Percentiles rank a stretch among this genome's conserved stretches.
Conservation (phyloP, 1,284 basidiomycete genomes). For the Cronartium quercuum region DNA sequence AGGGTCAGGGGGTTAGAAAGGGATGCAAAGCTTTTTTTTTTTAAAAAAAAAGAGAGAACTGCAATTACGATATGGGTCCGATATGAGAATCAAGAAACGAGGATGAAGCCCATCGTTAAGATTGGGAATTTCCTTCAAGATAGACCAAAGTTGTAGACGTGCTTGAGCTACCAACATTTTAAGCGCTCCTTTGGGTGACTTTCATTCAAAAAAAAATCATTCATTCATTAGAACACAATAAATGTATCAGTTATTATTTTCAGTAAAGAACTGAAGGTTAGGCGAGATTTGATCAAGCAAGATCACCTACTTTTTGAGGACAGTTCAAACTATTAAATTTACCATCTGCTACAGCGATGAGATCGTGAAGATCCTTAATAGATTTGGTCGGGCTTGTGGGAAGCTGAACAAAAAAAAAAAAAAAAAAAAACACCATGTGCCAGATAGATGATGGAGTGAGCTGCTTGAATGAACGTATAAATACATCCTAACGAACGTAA, state of each 20-base stretch:
- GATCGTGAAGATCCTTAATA: constrained; percentile 10
- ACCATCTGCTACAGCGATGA: constrained; percentile 10
- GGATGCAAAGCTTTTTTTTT: no score
- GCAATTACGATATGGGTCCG: constrained; percentile 18
- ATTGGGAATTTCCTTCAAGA: not conserved
- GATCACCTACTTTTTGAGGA: not conserved
- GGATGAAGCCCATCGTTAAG: not conserved
- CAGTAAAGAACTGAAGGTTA: not conserved
- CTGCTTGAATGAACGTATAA: no score
- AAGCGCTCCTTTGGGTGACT: not conserved
- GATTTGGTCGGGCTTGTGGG: constrained; percentile 2
- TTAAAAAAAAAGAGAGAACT: not conserved
- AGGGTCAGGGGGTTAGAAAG: no score
- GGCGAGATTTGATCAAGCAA: not conserved
- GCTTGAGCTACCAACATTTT: not conserved
- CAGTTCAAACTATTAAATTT: not conserved
- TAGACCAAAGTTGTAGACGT: constrained; percentile 14
- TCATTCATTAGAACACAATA: not conserved
- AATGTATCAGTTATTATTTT: not conserved
- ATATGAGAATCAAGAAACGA: not conserved
- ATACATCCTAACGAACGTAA: no score
- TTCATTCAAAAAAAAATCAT: not conserved
- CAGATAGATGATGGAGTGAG: no score
- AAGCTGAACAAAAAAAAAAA: no score
- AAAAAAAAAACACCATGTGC: no score